Conservation (phyloP, 345 rosid genomes). For the Camelina sativa region DNA sequence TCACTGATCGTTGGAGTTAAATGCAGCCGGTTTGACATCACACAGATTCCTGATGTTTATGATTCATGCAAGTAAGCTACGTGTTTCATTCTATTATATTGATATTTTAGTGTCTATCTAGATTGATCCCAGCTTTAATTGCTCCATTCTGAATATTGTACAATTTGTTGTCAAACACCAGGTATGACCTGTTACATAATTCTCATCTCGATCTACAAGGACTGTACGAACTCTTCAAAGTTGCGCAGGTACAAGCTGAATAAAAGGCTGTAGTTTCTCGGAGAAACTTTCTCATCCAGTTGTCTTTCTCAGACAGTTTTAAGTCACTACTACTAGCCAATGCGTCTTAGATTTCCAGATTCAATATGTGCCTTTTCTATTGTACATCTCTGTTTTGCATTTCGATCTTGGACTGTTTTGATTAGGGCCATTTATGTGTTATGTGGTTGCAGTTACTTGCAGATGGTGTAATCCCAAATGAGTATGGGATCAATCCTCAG, state of each 20-base stretch:
- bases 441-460: conserved; percentile 81
- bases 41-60: conserved; percentile 98
- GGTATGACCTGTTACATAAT: conserved; percentile 96
- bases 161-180: conserved; percentile 39
- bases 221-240: conserved; percentile 83
- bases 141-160: conserved; percentile 17
- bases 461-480: conserved; percentile 98
- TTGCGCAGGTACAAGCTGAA: conserved; percentile 76
- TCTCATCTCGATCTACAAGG: conserved; percentile 93
- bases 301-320: conserved; percentile 1
- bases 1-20: conserved; percentile 41
- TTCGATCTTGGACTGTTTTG: conserved; percentile 15
- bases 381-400: conserved; percentile 19
- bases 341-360: conserved; percentile 4
- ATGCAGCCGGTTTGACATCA: conserved; percentile 92
- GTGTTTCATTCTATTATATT: conserved; percentile 18
- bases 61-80: conserved; percentile 99
- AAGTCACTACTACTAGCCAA: background rate
- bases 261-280: conserved; percentile 4
- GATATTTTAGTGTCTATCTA: background rate
- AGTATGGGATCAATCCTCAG: conserved; percentile 94
- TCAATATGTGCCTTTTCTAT: background rate
- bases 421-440: conserved; percentile 27
- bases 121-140: background rate
- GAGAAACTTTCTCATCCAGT: background rate